phyloP scores from a whole-genome alignment of 2,329 filamentous ascomycete species.

The Thelonectria rubi region DNA sequence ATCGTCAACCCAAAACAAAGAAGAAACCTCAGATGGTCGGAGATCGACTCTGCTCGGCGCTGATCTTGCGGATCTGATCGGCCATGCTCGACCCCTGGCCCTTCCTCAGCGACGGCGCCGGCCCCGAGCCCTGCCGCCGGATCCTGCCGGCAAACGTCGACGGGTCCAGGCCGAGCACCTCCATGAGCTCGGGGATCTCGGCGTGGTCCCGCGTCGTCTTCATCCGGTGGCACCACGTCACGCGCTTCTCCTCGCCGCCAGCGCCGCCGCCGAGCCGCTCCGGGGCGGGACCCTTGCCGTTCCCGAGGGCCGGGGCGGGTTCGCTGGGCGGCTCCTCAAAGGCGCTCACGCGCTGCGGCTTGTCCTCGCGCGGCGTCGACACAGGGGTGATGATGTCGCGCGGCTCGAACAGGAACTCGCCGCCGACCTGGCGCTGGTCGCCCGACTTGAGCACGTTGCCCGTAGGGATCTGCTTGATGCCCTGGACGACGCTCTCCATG shows the following conservation, averaged over 20 bases:
- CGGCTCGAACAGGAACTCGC: slow-evolving; percentile 80
- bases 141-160: slow-evolving; percentile 27
- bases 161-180: slow-evolving; percentile 66
- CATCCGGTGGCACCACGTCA: slow-evolving; percentile 87
- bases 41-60: slow-evolving; percentile 42
- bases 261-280: slow-evolving; percentile 43
- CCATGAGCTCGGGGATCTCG: slow-evolving; percentile 73
- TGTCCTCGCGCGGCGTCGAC: slow-evolving; percentile 53
- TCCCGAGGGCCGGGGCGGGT: background rate
- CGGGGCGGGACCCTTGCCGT: slow-evolving; percentile 1
- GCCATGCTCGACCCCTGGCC: slow-evolving; percentile 64
- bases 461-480: slow-evolving; percentile 63
- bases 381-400: slow-evolving; percentile 55
- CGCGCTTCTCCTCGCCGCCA: slow-evolving; percentile 62
- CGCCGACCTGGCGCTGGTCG: slow-evolving; percentile 74
- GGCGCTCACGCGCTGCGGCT: slow-evolving; percentile 32
- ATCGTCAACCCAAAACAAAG: background rate
- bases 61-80: slow-evolving; percentile 57
- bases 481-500: slow-evolving; percentile 65
- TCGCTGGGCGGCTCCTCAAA: slow-evolving; percentile 31
- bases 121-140: slow-evolving; percentile 37
- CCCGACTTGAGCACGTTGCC: slow-evolving; percentile 71
- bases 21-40: slow-evolving; percentile 8
- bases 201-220: slow-evolving; percentile 79
- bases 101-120: slow-evolving; percentile 55